Evolutionary conservation across 2,329 filamentous ascomycete species (phyloP).

Genomic region (Diaporthe nobilis): DNA sequence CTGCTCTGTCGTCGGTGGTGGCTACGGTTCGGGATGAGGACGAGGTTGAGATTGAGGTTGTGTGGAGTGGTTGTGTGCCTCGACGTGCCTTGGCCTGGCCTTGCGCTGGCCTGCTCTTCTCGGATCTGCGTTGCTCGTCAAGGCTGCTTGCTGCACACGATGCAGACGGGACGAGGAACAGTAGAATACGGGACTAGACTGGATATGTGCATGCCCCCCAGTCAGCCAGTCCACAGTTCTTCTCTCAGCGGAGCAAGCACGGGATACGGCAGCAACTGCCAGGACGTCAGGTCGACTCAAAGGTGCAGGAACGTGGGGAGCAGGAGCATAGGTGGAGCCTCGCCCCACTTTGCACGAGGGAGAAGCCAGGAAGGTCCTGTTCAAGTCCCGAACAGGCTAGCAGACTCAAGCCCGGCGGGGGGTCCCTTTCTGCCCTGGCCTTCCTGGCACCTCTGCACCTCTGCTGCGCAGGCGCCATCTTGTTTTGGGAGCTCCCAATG

Average conservation of each 20-base stretch:
- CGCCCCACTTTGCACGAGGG: constrained; percentile 35
- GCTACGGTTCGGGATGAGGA: neutral
- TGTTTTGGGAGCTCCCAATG: constrained; percentile 19
- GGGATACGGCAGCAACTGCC: constrained; percentile 21
- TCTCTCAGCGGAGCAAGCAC: constrained; percentile 17
- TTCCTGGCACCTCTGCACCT: constrained; percentile 9
- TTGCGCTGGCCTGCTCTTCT: neutral
- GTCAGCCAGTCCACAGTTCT: neutral
- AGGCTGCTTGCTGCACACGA: constrained; percentile 22
- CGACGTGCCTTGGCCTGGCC: neutral
- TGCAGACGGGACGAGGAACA: neutral
- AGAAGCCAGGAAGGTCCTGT: constrained; percentile 27
- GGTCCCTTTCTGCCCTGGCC: neutral
- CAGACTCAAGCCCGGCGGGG: constrained; percentile 6
- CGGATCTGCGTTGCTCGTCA: constrained; percentile 21
- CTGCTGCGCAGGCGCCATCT: constrained; percentile 15
- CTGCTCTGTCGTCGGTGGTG: neutral
- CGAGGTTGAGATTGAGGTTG: constrained; percentile 5
- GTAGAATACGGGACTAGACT: constrained; percentile 3
- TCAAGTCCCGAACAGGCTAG: constrained; percentile 28
- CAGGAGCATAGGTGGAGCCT: constrained; percentile 23
- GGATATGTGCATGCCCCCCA: neutral
- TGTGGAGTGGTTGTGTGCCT: neutral
- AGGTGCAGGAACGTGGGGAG: constrained; percentile 37
- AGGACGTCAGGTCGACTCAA: constrained; percentile 33